Evolutionary conservation across 352 stramenopile genomes (phyloP).

Genomic region (Globisporangium yorkense): DNA sequence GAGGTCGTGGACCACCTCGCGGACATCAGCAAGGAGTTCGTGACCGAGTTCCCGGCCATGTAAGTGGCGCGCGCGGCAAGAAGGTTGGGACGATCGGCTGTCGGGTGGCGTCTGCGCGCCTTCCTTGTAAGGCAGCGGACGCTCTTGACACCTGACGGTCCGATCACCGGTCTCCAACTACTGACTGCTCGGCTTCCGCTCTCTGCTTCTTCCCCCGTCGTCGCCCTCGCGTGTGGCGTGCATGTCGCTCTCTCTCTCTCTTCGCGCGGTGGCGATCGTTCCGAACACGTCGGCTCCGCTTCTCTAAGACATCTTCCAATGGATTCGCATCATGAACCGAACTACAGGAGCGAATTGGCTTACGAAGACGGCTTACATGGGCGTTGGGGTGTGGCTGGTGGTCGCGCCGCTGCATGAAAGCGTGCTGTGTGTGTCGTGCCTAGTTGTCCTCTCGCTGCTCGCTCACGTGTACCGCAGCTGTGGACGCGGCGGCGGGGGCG

Average conservation of each 20-base stretch:
- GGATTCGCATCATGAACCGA: background rate
- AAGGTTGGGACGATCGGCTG: background rate
- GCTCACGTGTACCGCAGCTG: conserved; percentile 31
- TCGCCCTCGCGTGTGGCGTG: background rate
- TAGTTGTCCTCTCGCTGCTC: background rate
- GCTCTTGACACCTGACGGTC: too few relatives aligned
- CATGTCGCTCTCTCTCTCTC: background rate
- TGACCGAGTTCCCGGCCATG: conserved; percentile 97
- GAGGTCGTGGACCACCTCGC: conserved; percentile 94
- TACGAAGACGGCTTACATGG: background rate
- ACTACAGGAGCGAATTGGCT: background rate
- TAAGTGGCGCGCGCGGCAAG: conserved; percentile 46
- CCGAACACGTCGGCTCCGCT: background rate
- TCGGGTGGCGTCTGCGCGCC: background rate
- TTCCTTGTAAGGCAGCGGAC: background rate
- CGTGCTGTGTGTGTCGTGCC: conserved; percentile 1
- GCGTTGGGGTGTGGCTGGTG: too few relatives aligned
- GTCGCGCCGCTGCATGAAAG: too few relatives aligned
- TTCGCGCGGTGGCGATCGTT: background rate
- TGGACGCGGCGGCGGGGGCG: conserved; percentile 50
- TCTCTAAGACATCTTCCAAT: background rate
- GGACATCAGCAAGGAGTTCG: conserved; percentile 92
- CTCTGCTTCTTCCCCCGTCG: too few relatives aligned
- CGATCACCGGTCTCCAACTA: too few relatives aligned
- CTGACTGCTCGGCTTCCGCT: background rate